A percentile compares a stretch with the other conserved stretches of the same genome.
Evolutionary conservation across 768 basidiomycete genomes (phyloP).

Genomic region (Phylloporus scabripes): DNA sequence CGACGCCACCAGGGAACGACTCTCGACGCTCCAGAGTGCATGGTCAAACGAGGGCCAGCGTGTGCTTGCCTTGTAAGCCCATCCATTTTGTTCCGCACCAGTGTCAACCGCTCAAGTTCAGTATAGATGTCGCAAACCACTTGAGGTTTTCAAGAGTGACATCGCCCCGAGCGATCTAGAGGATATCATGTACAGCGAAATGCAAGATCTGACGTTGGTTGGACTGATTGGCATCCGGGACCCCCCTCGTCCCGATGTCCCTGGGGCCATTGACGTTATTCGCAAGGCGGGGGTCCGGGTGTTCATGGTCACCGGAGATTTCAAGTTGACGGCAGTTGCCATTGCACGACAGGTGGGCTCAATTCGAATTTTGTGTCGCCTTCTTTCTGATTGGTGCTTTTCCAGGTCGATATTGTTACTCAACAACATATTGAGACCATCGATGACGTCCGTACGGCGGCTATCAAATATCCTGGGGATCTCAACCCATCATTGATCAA

Average conservation of each 20-base stretch:
- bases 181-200: constrained; percentile 38
- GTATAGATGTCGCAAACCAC: constrained; percentile 24
- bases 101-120: neutral
- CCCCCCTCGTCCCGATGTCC: constrained; percentile 48
- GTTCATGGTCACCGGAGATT: constrained; percentile 57
- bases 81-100: neutral
- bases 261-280: constrained; percentile 42
- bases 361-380: constrained; percentile 14
- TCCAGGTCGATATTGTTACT: constrained; percentile 41
- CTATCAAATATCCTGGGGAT: constrained; percentile 20
- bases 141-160: constrained; percentile 23
- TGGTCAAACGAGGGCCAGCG: constrained; percentile 50
- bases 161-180: constrained; percentile 26
- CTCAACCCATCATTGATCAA: constrained; percentile 26
- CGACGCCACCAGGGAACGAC: constrained; percentile 30
- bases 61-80: constrained; percentile 41
- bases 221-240: constrained; percentile 52
- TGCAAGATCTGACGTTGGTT: constrained; percentile 38
- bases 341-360: constrained; percentile 47
- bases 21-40: constrained; percentile 30
- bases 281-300: constrained; percentile 48
- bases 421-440: constrained; percentile 35
- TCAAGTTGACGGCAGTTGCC: constrained; percentile 47
- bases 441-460: constrained; percentile 19
- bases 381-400: constrained; percentile 47